A percentile compares a stretch with the other conserved stretches of the same genome.
These are phyloP conservation scores for Cardiosporidium cionae DNA, from an alignment of 169 alveolate genomes.

Conservation along the genomic window DNA sequence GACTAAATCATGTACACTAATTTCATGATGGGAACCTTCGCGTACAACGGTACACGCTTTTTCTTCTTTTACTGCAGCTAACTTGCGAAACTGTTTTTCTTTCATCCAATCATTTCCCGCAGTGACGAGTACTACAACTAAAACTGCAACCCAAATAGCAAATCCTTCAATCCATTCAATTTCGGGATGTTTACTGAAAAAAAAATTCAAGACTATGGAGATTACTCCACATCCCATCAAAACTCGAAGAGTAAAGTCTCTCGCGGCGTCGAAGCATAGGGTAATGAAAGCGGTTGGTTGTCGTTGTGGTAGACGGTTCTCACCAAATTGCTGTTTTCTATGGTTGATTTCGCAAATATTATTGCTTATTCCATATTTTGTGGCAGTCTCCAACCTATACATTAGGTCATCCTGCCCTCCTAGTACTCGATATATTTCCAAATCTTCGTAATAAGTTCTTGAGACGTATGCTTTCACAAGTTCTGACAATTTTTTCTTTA, in stretches of 20 bases:
- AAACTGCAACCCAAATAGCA: conserved; percentile 79
- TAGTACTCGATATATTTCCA: conserved; percentile 8
- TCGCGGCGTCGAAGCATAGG: conserved; percentile 34
- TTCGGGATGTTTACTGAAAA: conserved; percentile 33
- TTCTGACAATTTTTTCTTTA: conserved; percentile 4
- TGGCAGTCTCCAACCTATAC: conserved; percentile 7
- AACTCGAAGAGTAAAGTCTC: conserved; percentile 36
- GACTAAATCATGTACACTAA: conserved; percentile 55
- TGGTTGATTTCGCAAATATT: not conserved
- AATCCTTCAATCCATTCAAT: conserved; percentile 83
- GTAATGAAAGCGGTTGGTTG: conserved; percentile 24
- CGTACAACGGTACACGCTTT: conserved; percentile 31
- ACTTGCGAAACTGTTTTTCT: conserved; percentile 72
- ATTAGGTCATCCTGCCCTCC: conserved; percentile 36
- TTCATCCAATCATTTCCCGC: conserved; percentile 72
- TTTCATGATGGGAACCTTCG: conserved; percentile 34
- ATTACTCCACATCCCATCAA: conserved; percentile 45
- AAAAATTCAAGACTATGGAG: conserved; percentile 38
- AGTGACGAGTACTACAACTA: conserved; percentile 72
- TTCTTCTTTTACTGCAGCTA: conserved; percentile 52
- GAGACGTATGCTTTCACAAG: conserved; percentile 32
- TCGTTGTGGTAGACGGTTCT: conserved; percentile 30
- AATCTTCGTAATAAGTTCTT: conserved; percentile 21
- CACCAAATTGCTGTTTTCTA: conserved; percentile 24
- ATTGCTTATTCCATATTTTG: conserved; percentile 5